phyloP scores from a whole-genome alignment of 139 green algal genomes.

The Nannochloris sp. region DNA sequence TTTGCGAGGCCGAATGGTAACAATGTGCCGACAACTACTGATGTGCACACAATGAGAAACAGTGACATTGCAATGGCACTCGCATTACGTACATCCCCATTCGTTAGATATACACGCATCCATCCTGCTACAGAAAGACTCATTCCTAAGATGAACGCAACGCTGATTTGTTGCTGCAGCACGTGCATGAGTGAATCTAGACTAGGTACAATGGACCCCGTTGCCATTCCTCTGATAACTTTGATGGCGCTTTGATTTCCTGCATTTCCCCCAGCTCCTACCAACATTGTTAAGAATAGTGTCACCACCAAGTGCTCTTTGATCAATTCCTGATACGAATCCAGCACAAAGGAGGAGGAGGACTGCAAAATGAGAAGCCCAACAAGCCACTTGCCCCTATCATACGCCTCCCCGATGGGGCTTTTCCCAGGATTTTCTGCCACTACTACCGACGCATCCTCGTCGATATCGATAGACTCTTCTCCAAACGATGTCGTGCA shows the following conservation, averaged over 20 bases:
- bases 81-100: constrained; percentile 49
- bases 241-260: constrained; percentile 90
- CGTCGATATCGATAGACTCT: constrained; percentile 16
- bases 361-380: constrained; percentile 74
- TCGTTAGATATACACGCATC: constrained; percentile 67
- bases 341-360: constrained; percentile 67
- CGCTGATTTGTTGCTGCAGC: constrained; percentile 58
- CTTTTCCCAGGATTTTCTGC: neutral
- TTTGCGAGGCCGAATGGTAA: constrained; percentile 74
- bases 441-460: constrained; percentile 5
- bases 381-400: constrained; percentile 60
- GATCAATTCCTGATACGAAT: constrained; percentile 61
- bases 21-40: constrained; percentile 58
- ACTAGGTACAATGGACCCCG: constrained; percentile 44
- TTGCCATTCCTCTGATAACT: constrained; percentile 72
- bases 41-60: constrained; percentile 73
- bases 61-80: constrained; percentile 68
- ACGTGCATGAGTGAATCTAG: constrained; percentile 28
- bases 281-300: constrained; percentile 90
- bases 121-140: constrained; percentile 61
- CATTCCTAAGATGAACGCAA: constrained; percentile 63
- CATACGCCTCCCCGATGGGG: constrained; percentile 25
- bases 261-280: constrained; percentile 64
- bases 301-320: constrained; percentile 80
- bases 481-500: constrained; percentile 31